Percentiles rank a stretch among this genome's conserved stretches.
These are phyloP conservation scores for Taphrina populina DNA, from an alignment of 1,139 yeast species.

Conservation along the genomic window DNA sequence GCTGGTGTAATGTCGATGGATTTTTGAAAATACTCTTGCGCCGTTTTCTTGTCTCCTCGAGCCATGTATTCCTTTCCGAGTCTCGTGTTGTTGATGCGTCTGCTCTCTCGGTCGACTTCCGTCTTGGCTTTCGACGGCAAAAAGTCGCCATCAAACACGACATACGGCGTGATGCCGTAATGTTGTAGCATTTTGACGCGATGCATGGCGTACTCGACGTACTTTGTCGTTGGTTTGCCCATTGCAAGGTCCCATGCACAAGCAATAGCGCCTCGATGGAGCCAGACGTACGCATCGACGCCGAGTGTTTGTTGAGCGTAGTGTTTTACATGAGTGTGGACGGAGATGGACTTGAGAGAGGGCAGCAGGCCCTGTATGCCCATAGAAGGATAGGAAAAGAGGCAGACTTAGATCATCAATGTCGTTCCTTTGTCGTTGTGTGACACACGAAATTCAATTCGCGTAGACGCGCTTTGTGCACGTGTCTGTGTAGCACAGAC, in stretches of 20 bases:
- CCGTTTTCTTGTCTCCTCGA: slow-evolving; percentile 58
- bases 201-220: slow-evolving; percentile 42
- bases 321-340: slow-evolving; percentile 17
- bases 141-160: slow-evolving; percentile 92
- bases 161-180: slow-evolving; percentile 74
- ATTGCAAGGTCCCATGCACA: slow-evolving; percentile 83
- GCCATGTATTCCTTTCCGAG: slow-evolving; percentile 55
- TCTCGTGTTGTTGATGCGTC: slow-evolving; percentile 58
- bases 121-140: slow-evolving; percentile 77
- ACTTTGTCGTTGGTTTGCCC: slow-evolving; percentile 66
- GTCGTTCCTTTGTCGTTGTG: no score
- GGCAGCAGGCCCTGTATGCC: slow-evolving; percentile 39
- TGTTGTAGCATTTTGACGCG: slow-evolving; percentile 55
- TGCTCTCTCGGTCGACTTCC: slow-evolving; percentile 59
- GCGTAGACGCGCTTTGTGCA: no score
- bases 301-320: slow-evolving; percentile 58
- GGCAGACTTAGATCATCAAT: no score
- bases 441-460: no score
- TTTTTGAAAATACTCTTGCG: slow-evolving; percentile 69
- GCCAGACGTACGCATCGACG: slow-evolving; percentile 95
- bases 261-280: slow-evolving; percentile 77
- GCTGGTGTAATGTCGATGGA: slow-evolving; percentile 85
- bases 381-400: no score
- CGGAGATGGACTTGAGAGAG: slow-evolving; percentile 39
- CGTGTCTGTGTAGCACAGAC: no score